These are phyloP conservation scores for Filobasidium wieringae DNA, from an alignment of 768 basidiomycete genomes.

Conservation along the genomic window DNA sequence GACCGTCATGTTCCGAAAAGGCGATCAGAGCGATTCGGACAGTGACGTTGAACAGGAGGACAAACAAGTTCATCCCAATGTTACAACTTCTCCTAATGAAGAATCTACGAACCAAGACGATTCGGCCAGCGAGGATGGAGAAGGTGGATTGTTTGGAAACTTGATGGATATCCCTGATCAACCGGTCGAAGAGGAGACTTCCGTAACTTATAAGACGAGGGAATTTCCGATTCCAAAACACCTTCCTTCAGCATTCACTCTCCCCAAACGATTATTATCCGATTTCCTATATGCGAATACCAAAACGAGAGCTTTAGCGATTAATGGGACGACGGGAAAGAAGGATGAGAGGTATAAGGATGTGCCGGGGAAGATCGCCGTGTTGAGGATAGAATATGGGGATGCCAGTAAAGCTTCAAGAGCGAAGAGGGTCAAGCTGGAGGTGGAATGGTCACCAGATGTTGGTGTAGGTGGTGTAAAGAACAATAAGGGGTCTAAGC, in stretches of 20 bases:
- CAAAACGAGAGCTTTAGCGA: not conserved
- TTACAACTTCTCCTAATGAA: not conserved
- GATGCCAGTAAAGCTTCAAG: slow-evolving; percentile 9
- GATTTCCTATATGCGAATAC: slow-evolving; percentile 1
- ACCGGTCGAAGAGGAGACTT: not conserved
- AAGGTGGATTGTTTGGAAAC: slow-evolving; percentile 54
- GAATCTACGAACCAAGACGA: slow-evolving; percentile 6
- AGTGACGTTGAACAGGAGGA: slow-evolving; percentile 2
- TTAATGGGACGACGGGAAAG: not conserved
- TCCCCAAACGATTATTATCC: slow-evolving; percentile 58
- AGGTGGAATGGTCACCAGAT: slow-evolving; percentile 43
- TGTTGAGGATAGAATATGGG: slow-evolving; percentile 10
- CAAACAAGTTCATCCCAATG: not conserved
- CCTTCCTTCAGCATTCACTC: slow-evolving; percentile 55
- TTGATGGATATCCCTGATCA: slow-evolving; percentile 50
- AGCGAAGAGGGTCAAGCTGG: slow-evolving; percentile 28
- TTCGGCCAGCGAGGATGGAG: slow-evolving; percentile 20
- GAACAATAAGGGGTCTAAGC: not conserved
- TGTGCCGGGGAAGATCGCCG: not conserved
- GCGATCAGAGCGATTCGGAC: slow-evolving; percentile 3
- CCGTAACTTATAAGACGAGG: slow-evolving; percentile 46
- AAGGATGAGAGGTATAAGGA: not conserved
- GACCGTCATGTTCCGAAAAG: slow-evolving; percentile 7
- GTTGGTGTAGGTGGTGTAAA: not conserved
- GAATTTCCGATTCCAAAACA: slow-evolving; percentile 75